These are phyloP conservation scores for Leishmania aethiopica DNA, from an alignment of 208 protist genomes.

Conservation along the genomic window DNA sequence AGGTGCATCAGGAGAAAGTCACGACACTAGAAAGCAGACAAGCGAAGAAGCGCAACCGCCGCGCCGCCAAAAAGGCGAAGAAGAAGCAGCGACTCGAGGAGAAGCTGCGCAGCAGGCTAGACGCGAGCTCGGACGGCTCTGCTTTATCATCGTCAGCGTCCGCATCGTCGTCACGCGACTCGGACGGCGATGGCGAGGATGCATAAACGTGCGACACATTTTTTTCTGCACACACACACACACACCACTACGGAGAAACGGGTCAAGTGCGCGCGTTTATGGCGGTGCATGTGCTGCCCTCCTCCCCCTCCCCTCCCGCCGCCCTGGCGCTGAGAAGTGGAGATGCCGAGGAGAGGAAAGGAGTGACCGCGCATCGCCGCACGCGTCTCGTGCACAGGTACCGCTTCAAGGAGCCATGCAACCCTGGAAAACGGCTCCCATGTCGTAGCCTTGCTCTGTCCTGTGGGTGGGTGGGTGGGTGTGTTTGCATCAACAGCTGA, in stretches of 20 bases:
- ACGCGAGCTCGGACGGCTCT: constrained; percentile 1
- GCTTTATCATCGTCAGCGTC: constrained; percentile 5
- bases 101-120: constrained; percentile 1
- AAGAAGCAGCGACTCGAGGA: constrained; percentile 21
- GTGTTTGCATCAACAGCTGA: not conserved
- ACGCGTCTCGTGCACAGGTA: not conserved
- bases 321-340: not conserved
- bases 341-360: not conserved
- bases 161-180: constrained; percentile 9
- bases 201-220: not conserved
- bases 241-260: not conserved
- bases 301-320: not conserved
- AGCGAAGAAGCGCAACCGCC: constrained; percentile 62
- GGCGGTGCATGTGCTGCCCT: not conserved
- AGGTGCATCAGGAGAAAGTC: constrained; percentile 54
- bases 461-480: not conserved
- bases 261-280: not conserved
- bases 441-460: not conserved
- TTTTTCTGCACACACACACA: not conserved
- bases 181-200: constrained; percentile 4
- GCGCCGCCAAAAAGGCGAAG: constrained; percentile 33
- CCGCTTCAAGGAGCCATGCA: not conserved
- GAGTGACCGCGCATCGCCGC: not conserved
- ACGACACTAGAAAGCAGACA: constrained; percentile 39
- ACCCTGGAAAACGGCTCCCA: not conserved